Base-by-base conservation (phyloP, 2,329 filamentous ascomycete species). In the Aspergillus neotritici region DNA sequence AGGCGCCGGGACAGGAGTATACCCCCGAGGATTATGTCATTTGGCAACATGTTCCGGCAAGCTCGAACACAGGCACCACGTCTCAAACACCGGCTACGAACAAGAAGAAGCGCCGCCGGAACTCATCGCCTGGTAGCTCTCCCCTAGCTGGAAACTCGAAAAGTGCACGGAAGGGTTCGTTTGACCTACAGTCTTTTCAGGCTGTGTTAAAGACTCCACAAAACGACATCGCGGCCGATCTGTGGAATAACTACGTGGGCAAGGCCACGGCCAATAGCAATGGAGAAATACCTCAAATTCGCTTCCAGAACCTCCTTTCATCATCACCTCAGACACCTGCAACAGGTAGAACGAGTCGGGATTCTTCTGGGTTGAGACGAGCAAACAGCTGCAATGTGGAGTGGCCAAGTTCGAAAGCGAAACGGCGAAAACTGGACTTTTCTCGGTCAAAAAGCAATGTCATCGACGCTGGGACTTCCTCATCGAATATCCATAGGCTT, bases 211-310 rank as follows among this genome's bases (percentile, higher is more conserved):
- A 77, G 51, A 84, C 83, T 1, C 82, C 83, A 10, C 79, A 84
- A 50, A 76, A 81, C 28, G 85, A 90, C 56, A 83, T 86, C 31
- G 84, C 84, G 2, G 66, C 83, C 28, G 84, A 90, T 50, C 66
- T 90, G 2, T 91, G 86, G 86, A 86, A 85, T 54, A 80, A 84
- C 40, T 88, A 87, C 59, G 78, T 84, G 31, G 65, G 80, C 41
- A 68, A 73, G 56, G 69, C 74, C 49, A 64, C 66, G 41, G 61
- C 70, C 11, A 64, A 73, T 48, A 53, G 66, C 40, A 64, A 66
- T 34, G 62, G 68, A 1, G 76, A 77, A 14, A 63, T 74, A 34
- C 62, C 61, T 33, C 81, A 80, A 53, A 78, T 79, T 31, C 69
- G 76, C 12, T 70, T 87, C 16, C 77, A 79, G 37, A 78, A 85